Evolutionary conservation across 148 eudicot genomes (phyloP), one percentile per base, ranked within the genome.

Genomic region (Chenopodium formosanum): DNA sequence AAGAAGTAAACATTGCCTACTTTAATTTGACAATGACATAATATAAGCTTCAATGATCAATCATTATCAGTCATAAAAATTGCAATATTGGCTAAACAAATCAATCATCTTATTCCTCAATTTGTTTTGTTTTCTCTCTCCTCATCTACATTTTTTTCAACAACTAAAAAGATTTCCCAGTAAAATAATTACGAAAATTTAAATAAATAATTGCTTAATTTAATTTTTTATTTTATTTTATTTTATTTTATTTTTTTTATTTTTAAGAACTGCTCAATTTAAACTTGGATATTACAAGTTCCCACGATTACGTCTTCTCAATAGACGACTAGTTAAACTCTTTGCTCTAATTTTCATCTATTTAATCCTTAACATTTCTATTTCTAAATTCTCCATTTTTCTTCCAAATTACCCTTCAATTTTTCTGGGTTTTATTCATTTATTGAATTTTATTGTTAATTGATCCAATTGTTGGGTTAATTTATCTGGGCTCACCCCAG

Each of bases 401-500:
- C 37, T 34, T 34, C 37, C 37, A 1, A 40, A 22, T 46, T 73
- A n/a, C 46, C 0, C 16, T 22, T 32, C 5, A 22, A 73, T 73
- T 46, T 74, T 48, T 13, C 23, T 70, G 22, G 44, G 62, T 74
- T n/a, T n/a, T 31, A 1, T n/a, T 37, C 44, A 37, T 37, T 37
- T 37, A 37, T 37, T 37, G 44, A 37, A 6, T 37, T 37, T 6
- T 37, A 6, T 37, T 34, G 48, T 78, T 67, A 9, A 16, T 29
- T 63, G 22, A 34, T 50, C 47, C 11, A 19, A 17, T 31, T 40
- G 13, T 70, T 22, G 1, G 37, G 17, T 2, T 5, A 8, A 5
- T n/a, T 12, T 40, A 46, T 63, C 31, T 46, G 47, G 69, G 86
- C 82, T 83, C 76, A 75, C 79, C 86, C 83, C 86, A 79, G 86